Base-by-base conservation (phyloP, 495 filamentous ascomycete species). In the Jackrogersella multiformis region DNA sequence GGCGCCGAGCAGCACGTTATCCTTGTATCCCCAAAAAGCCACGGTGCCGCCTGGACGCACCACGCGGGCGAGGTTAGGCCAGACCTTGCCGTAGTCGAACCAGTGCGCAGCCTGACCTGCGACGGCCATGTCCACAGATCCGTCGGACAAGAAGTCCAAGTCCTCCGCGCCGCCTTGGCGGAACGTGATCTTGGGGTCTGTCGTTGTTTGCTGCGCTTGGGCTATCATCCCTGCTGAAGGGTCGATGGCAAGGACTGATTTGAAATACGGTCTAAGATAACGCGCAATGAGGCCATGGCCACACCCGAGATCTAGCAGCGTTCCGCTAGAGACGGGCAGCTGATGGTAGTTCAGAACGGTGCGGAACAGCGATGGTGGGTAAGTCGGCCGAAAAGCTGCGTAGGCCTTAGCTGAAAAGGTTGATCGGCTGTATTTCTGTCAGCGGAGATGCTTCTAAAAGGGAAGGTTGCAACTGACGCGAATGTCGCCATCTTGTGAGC, bases 41-140 rank as follows among this genome's bases (percentile, higher is more conserved):
- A 90, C 48, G 4, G 85, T 86, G 16, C 86, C 88, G 18, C 82
- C 83, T 2, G 66, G 73, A 41, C 83, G 78, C 4, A 89, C 64
- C 1, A 87, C 78, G 6, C 84, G 76, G 9, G 75, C 74, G 54
- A 90, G 76, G 56, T 86, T 86, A 4, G 78, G 78, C 81, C 85
- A 89, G 7, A 82, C 77, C 18, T 73, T 74, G 8, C 52, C 34
- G 63, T 83, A 83, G 61, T 88, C 79, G 70, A 90, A 89, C 88
- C 87, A 90, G 69, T 90, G 87, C 65, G 85, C 88, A 13, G 86
- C 85, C 64, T 90, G 85, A 3, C 81, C 88, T 4, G 87, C 80
- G 8, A 87, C 81, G 4, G 83, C 82, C 71, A 86, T 78, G 64
- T 90, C 88, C 7, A 87, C 73, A 4, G 68, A 78, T 6, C 70